Conservation (phyloP, 2,329 filamentous ascomycete genomes). For the Aureobasidium sp. region DNA sequence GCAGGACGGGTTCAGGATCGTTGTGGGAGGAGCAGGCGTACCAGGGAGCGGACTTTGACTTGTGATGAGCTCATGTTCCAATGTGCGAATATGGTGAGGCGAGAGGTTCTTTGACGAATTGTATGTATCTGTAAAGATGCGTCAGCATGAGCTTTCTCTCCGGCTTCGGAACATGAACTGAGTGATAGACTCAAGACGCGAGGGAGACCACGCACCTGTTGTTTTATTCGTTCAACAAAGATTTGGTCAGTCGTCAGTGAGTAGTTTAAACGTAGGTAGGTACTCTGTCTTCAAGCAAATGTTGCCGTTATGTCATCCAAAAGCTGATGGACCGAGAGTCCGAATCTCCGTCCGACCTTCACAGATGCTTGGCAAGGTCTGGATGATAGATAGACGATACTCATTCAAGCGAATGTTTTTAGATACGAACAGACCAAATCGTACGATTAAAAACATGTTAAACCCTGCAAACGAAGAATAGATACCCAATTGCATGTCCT, state of each 20-base stretch:
- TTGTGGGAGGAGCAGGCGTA: background rate
- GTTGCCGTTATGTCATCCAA: background rate
- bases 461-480: background rate
- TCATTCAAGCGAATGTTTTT: background rate
- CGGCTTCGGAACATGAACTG: background rate
- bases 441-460: background rate
- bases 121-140: background rate
- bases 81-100: background rate
- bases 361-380: slow-evolving; percentile 1
- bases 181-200: background rate
- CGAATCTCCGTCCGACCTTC: background rate
- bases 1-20: background rate
- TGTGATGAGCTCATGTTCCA: slow-evolving; percentile 12
- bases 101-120: background rate
- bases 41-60: slow-evolving; percentile 16
- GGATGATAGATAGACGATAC: background rate
- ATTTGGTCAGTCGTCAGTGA: background rate
- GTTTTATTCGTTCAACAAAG: background rate
- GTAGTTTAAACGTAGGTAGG: background rate
- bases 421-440: background rate
- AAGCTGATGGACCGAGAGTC: background rate
- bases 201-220: background rate
- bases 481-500: background rate
- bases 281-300: background rate
- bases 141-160: background rate